Base-by-base conservation (phyloP, 1,139 yeast genomes). In the Taphrina pruni region DNA sequence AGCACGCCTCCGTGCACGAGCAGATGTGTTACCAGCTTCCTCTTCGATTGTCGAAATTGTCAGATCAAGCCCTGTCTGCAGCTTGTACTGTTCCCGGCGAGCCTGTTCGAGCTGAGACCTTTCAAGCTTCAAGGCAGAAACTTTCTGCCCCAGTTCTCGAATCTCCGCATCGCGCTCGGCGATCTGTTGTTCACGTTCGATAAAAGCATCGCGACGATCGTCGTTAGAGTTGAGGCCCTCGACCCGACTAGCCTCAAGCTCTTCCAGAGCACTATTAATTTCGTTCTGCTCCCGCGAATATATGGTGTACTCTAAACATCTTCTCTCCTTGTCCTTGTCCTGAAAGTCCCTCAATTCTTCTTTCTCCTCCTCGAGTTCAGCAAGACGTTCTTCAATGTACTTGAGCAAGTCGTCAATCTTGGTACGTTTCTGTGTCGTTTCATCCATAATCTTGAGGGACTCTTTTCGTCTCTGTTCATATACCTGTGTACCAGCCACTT, bases 401-500 rank as follows among this genome's bases (percentile, higher is more conserved):
- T 79, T 78, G 74, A 94, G 81, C 75, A 92, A 87, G 73, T 88
- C 92, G 72, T 87, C 90, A 69, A 91, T 90, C 75, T 92, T 86
- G 69, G 84, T 87, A 72, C 88, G 84, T 74, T 91, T 90, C 72
- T 82, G 83, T 72, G 85, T 86, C 0, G 97, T 87, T 70, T 86
- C 87, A 12, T 81, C 81, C 92, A 94, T 90, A 74, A 91, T 94
- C 75, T 88, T 88, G 73, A 84, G 80, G 0, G 97, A 90, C 71
- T 92, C 97, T 71, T 85, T 85, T 70, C 93, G 81, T 75, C 91
- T 90, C 62, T 84, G 81, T 76, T 94, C 99, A 78, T 94, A 94
- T 0, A 93, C 90, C 71, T 88, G 88, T 0, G 98, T 97, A 17
- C 99, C 99, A 65, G 97, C 95, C 43, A 93, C 97, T 76, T 92